Percentiles rank a stretch among this genome's conserved stretches.
phyloP scores from a whole-genome alignment of 129 eudicot species.

The Escallonia rubra region DNA sequence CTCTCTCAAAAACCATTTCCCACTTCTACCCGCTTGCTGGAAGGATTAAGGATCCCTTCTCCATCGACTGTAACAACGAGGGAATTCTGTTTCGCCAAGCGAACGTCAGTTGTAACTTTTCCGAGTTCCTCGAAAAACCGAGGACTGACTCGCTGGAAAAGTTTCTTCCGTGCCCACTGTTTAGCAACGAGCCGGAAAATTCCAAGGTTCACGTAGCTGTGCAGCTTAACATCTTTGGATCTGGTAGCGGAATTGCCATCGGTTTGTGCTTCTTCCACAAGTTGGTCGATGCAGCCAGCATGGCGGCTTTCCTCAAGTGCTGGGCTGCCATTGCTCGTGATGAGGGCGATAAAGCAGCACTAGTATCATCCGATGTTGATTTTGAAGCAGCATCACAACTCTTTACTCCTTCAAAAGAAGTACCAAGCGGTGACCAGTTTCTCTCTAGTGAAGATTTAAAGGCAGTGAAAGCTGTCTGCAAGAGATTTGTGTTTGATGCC shows the following conservation, averaged over 20 bases:
- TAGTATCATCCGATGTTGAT: neutral
- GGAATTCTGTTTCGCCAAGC: constrained; percentile 17
- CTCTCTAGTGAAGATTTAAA: neutral
- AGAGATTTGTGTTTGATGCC: constrained; percentile 21
- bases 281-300: constrained; percentile 26
- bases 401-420: neutral
- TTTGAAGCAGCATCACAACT: neutral
- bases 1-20: constrained; percentile 22
- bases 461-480: constrained; percentile 1
- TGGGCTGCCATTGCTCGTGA: constrained; percentile 22
- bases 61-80: constrained; percentile 29
- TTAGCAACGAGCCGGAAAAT: neutral
- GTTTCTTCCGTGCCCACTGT: neutral
- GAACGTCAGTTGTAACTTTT: neutral
- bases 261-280: constrained; percentile 33
- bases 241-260: constrained; percentile 34
- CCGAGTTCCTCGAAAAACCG: constrained; percentile 15
- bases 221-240: constrained; percentile 31
- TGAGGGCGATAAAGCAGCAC: neutral
- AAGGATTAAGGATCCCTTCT: neutral
- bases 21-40: constrained; percentile 35
- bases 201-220: constrained; percentile 9
- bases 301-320: constrained; percentile 26
- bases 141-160: neutral
- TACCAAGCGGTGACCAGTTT: neutral